Percentiles rank a stretch among this genome's conserved stretches.
These are phyloP conservation scores for Ustilago xerochloae DNA, from an alignment of 1,284 basidiomycete species.

Conservation along the genomic window DNA sequence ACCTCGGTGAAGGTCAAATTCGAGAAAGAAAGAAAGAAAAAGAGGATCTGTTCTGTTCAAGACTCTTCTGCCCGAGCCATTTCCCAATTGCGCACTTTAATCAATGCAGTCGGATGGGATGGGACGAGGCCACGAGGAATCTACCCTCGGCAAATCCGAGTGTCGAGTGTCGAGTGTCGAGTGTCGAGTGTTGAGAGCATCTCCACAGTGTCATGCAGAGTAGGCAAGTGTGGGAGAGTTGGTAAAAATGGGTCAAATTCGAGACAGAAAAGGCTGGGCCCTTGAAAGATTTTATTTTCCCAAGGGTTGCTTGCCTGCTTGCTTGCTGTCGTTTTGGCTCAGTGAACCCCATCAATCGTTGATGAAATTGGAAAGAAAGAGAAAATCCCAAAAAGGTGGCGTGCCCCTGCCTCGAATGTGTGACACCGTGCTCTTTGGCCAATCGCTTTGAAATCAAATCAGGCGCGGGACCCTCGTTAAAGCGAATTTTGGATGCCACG, in stretches of 20 bases:
- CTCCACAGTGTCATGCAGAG: background rate
- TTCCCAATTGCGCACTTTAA: too few species aligned
- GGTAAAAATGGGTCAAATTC: background rate
- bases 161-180: background rate
- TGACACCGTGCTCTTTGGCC: background rate
- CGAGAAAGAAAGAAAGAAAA: background rate
- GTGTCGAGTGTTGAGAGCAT: background rate
- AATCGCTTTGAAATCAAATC: background rate
- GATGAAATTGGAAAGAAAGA: background rate
- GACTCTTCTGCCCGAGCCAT: conserved; percentile 10
- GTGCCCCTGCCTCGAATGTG: background rate
- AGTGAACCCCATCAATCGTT: too few species aligned
- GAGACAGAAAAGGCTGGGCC: conserved; percentile 6
- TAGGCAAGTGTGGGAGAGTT: background rate
- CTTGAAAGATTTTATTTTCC: too few species aligned
- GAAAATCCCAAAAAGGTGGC: background rate
- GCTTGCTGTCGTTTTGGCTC: too few species aligned
- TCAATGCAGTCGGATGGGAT: too few species aligned
- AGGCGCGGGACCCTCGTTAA: background rate
- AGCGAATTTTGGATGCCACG: background rate
- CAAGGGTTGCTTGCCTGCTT: too few species aligned
- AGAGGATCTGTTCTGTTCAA: background rate
- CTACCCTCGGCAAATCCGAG: background rate
- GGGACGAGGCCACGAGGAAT: too few species aligned
- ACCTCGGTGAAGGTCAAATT: conserved; percentile 4